Percentiles rank a stretch among this genome's conserved stretches.
These are phyloP conservation scores for Corchorus olitorius DNA, from an alignment of 345 rosid genomes.

Conservation along the genomic window DNA sequence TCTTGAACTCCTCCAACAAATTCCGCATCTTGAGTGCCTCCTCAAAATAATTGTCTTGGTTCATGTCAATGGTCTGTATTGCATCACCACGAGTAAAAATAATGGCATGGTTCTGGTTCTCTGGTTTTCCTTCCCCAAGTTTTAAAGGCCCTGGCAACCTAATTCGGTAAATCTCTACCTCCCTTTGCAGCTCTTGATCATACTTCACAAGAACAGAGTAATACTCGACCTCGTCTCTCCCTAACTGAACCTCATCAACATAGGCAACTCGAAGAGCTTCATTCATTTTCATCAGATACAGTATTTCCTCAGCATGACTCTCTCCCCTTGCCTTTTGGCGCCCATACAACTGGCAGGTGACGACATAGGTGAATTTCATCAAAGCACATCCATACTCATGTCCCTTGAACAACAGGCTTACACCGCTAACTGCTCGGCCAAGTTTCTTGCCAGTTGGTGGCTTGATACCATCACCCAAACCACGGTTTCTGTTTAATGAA, in stretches of 20 bases:
- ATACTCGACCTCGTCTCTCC: slow-evolving; percentile 61
- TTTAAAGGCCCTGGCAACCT: slow-evolving; percentile 87
- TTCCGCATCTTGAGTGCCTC: slow-evolving; percentile 95
- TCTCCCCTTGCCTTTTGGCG: slow-evolving; percentile 69
- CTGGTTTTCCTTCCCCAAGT: slow-evolving; percentile 96
- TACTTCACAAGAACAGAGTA: slow-evolving; percentile 85
- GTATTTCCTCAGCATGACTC: slow-evolving; percentile 77
- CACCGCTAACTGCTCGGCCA: slow-evolving; percentile 57
- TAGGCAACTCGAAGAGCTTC: slow-evolving; percentile 94
- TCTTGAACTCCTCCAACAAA: slow-evolving; percentile 79
- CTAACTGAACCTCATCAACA: slow-evolving; percentile 68
- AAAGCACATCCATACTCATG: slow-evolving; percentile 74
- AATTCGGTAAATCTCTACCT: slow-evolving; percentile 88
- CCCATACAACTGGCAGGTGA: slow-evolving; percentile 86
- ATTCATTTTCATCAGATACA: slow-evolving; percentile 64
- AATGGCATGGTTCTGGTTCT: slow-evolving; percentile 94
- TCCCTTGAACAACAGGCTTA: slow-evolving; percentile 74
- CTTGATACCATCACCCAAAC: slow-evolving; percentile 30
- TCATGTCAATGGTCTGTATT: slow-evolving; percentile 93
- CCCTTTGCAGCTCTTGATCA: slow-evolving; percentile 65
- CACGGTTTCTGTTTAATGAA: slow-evolving; percentile 32
- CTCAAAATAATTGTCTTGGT: slow-evolving; percentile 89
- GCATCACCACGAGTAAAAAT: slow-evolving; percentile 97
- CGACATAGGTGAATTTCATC: slow-evolving; percentile 89
- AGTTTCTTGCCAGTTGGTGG: slow-evolving; percentile 37